Evolutionary conservation across 2,329 filamentous ascomycete genomes (phyloP), one percentile per base, ranked within the genome.

Genomic region (Beauveria varroae): DNA sequence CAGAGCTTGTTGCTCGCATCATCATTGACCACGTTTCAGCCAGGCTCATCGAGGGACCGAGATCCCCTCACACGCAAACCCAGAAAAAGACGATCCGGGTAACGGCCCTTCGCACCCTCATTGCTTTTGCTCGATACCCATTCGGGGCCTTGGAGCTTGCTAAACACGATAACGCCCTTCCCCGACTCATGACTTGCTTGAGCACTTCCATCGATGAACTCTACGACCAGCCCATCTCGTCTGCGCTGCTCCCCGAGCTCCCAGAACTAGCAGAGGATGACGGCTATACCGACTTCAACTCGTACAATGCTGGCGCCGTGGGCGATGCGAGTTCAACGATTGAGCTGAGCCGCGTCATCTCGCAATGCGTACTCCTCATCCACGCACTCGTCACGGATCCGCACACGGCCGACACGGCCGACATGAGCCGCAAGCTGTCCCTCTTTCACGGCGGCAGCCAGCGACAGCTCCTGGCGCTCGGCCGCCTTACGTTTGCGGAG

Each of bases 391-490:
- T 83, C 30, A 85, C 79, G 2, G 75, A 79, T 49, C 75, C 78
- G 0, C 64, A 70, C 12, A 82, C 79, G 2, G 73, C 78, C 0
- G 71, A 77, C 51, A 65, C 74, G 6, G 76, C 76, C 22, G 84
- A 93, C 65, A 84, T 96, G 64, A 82, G 86, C 54, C 81, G 83
- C 54, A 96, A 93, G 71, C 78, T 96, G 5, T 80, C 82, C 0
- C 82, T 83, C 9, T 83, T 90, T 0, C 81, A 85, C 5, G 90
- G 91, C 3, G 90, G 87, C 0, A 84, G 85, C 57, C 91, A 96
- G 69, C 91, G 92, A 57, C 93, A 96, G 68, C 78, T 96, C 1
- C 83, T 97, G 10, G 86, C 86, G 2, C 77, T 99, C 50, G 92
- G 91, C 0, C 78, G 93, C 47, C 76, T 98, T n/a, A 91, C 90